Evolutionary conservation across 2,329 filamentous ascomycete genomes (phyloP), one percentile per base, ranked within the genome.

Genomic region (Nothophaeocryptopus gaeumannii): DNA sequence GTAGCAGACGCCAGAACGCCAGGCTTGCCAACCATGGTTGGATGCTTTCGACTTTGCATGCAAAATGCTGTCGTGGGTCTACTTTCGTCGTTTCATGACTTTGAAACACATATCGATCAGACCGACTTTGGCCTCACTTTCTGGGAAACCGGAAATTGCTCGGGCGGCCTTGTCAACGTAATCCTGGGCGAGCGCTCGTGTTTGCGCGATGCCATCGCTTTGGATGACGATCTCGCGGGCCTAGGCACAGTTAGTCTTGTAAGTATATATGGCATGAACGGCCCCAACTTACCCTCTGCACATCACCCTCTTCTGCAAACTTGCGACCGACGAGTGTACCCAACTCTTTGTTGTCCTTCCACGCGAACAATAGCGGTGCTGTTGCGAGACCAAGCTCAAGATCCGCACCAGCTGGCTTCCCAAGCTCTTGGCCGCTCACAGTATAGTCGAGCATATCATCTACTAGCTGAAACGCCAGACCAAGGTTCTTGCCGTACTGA

Each of bases 391-490:
- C 93, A 29, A 99, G 76, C 72, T 97, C 89, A 55, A 99, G 72
- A 71, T 99, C 93, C 29, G 93, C 93, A 35, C 92, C 93, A 5
- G 92, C 89, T 2, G 93, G 93, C 73, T 99, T 99, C 16, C 93
- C 93, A 36, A 99, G 75, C 68, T 96, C 90, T 51, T 82, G 79
- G 36, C 84, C 89, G 47, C 81, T 89, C 54, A 89, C 82, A 0
- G 93, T 97, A 70, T 97, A 99, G 70, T 99, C 93, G 62, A 99
- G 78, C 86, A 99, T 88, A 68, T 99, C 93, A 67, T 99, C 93
- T 12, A 99, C 92, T 8, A 99, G 79, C 77, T 99, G 93, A 74
- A 99, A 99, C 1, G 93, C 93, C 47, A 99, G 73, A 1, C 93
- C 93, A 39, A 99, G 70, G 63, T 99, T 97, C 72, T 89, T 89